Percentiles rank a stretch among this genome's conserved stretches.
Conservation (phyloP, 805 yeast genomes). For the Starmerella apis region DNA sequence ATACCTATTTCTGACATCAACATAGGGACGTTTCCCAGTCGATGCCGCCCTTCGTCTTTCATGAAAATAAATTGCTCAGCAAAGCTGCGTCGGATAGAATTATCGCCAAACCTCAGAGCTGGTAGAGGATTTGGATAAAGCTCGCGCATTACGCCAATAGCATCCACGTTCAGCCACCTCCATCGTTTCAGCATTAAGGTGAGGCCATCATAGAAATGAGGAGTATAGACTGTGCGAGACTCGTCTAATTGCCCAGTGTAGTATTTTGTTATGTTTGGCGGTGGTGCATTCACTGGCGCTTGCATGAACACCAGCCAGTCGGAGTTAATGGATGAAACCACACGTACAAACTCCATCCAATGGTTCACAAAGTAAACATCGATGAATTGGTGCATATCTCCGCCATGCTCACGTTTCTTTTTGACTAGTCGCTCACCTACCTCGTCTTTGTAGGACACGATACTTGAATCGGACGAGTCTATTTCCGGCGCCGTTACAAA, state of each 20-base stretch:
- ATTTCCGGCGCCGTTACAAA: conserved; percentile 31
- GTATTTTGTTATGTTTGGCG: conserved; percentile 52
- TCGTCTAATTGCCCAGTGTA: conserved; percentile 43
- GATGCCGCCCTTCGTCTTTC: conserved; percentile 48
- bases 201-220: conserved; percentile 93
- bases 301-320: conserved; percentile 56
- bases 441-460: background rate
- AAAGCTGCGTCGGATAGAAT: conserved; percentile 59
- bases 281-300: conserved; percentile 68
- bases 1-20: conserved; percentile 92
- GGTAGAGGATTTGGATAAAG: conserved; percentile 65
- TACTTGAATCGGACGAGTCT: background rate
- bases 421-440: background rate
- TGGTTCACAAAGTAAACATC: conserved; percentile 56
- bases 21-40: conserved; percentile 62
- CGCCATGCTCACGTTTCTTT: conserved; percentile 3
- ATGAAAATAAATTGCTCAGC: conserved; percentile 58
- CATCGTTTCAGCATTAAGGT: conserved; percentile 85
- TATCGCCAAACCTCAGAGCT: conserved; percentile 62
- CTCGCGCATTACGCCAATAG: conserved; percentile 76
- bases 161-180: conserved; percentile 76
- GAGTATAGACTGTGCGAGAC: conserved; percentile 45
- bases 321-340: conserved; percentile 39
- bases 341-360: conserved; percentile 42
- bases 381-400: conserved; percentile 31